phyloP scores from a whole-genome alignment of 345 rosid genomes.

The Turritis glabra region DNA sequence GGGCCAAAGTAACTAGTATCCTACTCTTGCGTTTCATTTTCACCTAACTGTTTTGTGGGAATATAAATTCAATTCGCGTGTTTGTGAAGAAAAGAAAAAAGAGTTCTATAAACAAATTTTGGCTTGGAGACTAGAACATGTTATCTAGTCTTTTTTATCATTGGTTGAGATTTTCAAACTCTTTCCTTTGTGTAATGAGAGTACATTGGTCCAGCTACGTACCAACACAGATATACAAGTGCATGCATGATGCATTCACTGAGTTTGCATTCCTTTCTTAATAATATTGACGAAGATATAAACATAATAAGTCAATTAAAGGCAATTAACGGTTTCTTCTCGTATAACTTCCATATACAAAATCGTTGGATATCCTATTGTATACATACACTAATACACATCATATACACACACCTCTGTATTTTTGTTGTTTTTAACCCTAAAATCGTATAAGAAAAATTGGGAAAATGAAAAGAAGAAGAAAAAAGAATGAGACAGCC shows the following conservation, averaged over 20 bases:
- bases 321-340: neutral
- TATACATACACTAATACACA: conserved; percentile 20
- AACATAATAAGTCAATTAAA: neutral
- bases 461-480: neutral
- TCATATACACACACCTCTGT: conserved; percentile 1
- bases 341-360: conserved; percentile 34
- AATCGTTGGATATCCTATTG: conserved; percentile 10
- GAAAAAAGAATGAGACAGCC: neutral
- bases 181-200: neutral
- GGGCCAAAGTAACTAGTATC: neutral
- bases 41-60: neutral
- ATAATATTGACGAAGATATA: neutral
- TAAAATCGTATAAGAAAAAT: conserved; percentile 1
- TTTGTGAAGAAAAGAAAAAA: neutral
- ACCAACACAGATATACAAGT: neutral
- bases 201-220: neutral
- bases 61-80: neutral
- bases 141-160: neutral
- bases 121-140: neutral
- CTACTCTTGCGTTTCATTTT: neutral
- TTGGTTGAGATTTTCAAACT: neutral
- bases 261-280: neutral
- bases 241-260: neutral
- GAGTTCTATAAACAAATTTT: neutral
- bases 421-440: neutral